A percentile compares a stretch with the other conserved stretches of the same genome.
phyloP scores from a whole-genome alignment of 2,329 filamentous ascomycete genomes.

The Epichloe sibirici region DNA sequence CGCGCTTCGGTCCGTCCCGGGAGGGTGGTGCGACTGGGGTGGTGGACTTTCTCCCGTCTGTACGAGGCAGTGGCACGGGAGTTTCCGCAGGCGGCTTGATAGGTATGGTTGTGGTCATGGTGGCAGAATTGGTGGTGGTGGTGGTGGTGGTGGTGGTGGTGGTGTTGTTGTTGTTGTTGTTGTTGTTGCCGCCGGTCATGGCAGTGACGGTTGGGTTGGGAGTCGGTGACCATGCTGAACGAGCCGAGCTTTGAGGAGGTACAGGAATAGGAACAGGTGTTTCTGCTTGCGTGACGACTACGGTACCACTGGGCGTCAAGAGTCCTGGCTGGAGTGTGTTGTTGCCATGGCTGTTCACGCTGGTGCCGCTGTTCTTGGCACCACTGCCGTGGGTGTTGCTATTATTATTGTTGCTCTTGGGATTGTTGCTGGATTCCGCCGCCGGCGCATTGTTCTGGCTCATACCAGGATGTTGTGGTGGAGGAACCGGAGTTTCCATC shows the following conservation, averaged over 20 bases:
- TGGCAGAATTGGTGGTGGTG: slow-evolving; percentile 1
- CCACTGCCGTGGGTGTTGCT: slow-evolving; percentile 7
- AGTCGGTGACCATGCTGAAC: slow-evolving; percentile 20
- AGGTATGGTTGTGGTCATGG: slow-evolving; percentile 17
- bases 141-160: slow-evolving; percentile 7
- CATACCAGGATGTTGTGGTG: slow-evolving; percentile 25
- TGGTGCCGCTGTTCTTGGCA: slow-evolving; percentile 7
- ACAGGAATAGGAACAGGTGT: slow-evolving; percentile 30
- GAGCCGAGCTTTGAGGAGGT: slow-evolving; percentile 17
- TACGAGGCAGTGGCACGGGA: slow-evolving; percentile 24
- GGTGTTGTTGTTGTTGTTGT: not conserved
- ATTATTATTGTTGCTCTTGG: slow-evolving; percentile 8
- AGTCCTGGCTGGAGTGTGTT: not conserved
- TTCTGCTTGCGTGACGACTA: slow-evolving; percentile 20
- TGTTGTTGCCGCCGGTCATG: not conserved
- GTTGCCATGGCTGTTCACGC: not conserved
- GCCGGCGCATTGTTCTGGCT: slow-evolving; percentile 17
- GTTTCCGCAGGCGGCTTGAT: slow-evolving; percentile 23
- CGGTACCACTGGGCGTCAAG: slow-evolving; percentile 4
- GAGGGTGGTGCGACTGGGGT: slow-evolving; percentile 18
- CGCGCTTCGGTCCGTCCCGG: slow-evolving; percentile 25
- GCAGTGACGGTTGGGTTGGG: slow-evolving; percentile 11
- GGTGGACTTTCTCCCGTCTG: slow-evolving; percentile 19
- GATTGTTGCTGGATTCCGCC: slow-evolving; percentile 14
- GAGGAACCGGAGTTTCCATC: slow-evolving; percentile 44